Conservation (phyloP, 192 early-diverging fungal species). For the Backusella morwellensis region DNA sequence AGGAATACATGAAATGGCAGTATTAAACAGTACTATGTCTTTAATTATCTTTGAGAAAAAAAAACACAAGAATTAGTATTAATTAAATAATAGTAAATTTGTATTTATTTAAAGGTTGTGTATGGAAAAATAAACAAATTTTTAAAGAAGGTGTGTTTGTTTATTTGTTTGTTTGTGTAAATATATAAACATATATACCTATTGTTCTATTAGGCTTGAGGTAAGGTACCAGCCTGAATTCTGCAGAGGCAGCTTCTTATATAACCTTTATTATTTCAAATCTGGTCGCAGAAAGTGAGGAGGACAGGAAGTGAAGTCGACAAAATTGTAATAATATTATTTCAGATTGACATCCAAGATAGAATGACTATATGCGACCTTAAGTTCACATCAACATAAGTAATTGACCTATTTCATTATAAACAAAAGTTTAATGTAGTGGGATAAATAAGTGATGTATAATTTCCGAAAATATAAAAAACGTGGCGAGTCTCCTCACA, state of each 20-base stretch:
- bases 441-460: neutral
- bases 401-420: neutral
- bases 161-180: neutral
- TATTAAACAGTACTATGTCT: neutral
- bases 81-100: neutral
- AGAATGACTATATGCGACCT: neutral
- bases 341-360: neutral
- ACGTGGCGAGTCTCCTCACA: constrained; percentile 5
- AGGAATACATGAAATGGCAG: neutral
- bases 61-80: neutral
- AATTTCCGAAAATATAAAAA: neutral
- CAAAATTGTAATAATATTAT: neutral
- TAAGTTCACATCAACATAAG: neutral
- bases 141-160: neutral
- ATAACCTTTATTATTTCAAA: constrained; percentile 1
- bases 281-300: constrained; percentile 5
- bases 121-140: neutral
- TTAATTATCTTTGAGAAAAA: neutral
- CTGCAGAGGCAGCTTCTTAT: constrained; percentile 2
- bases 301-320: constrained; percentile 3
- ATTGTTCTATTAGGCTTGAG: neutral
- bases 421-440: neutral
- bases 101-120: neutral
- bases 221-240: neutral
- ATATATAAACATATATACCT: neutral